These are phyloP conservation scores for Evernia prunastri DNA, from an alignment of 495 filamentous ascomycete species.

Conservation along the genomic window DNA sequence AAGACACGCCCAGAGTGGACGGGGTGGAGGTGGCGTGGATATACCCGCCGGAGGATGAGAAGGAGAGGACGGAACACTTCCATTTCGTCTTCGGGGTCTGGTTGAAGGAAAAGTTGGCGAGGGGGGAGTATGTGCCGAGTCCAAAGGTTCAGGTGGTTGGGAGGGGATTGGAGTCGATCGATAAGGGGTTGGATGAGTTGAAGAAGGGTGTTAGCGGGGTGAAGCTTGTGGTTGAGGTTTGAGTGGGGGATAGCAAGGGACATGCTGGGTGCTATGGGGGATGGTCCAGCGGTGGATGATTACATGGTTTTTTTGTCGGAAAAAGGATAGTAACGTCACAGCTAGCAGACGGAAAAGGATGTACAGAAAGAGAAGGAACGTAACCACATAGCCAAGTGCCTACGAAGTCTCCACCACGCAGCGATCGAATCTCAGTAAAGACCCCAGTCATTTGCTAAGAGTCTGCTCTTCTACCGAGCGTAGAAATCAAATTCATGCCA, in stretches of 20 bases:
- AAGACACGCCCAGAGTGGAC: slow-evolving; percentile 30
- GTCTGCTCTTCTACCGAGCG: too few relatives aligned
- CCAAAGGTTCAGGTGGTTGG: slow-evolving; percentile 40
- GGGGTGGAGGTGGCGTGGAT: slow-evolving; percentile 41
- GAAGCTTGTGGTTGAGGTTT: slow-evolving; percentile 43
- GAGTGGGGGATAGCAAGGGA: not conserved
- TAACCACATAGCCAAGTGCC: too few relatives aligned
- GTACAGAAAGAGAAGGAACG: too few relatives aligned
- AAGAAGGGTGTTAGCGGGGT: slow-evolving; percentile 41
- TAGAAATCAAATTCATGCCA: too few relatives aligned
- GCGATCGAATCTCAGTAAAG: too few relatives aligned
- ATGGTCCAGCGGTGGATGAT: not conserved
- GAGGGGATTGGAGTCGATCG: slow-evolving; percentile 39
- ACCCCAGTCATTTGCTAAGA: too few relatives aligned
- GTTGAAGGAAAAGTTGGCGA: slow-evolving; percentile 38
- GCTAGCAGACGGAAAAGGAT: too few relatives aligned
- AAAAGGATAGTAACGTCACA: too few relatives aligned
- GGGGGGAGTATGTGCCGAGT: slow-evolving; percentile 39
- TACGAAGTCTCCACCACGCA: too few relatives aligned
- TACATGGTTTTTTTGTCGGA: too few relatives aligned
- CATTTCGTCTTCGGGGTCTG: slow-evolving; percentile 39
- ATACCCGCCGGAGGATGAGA: slow-evolving; percentile 31
- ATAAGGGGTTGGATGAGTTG: slow-evolving; percentile 40
- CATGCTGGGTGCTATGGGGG: not conserved
- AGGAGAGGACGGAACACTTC: slow-evolving; percentile 34